Conservation (phyloP, 2,329 filamentous ascomycete species). For the Ophiostoma quercus region DNA sequence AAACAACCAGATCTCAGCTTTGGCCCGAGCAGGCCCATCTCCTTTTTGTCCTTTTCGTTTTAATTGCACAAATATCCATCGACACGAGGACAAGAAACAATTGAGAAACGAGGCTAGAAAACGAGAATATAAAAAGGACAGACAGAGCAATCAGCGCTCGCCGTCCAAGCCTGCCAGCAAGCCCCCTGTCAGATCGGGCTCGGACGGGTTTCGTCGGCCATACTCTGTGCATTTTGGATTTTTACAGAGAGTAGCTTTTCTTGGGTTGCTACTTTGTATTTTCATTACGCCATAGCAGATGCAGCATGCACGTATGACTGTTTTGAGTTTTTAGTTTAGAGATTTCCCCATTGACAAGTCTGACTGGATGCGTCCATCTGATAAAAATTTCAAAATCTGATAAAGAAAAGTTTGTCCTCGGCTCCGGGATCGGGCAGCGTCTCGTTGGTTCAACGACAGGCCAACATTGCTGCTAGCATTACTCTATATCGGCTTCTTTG, state of each 20-base stretch:
- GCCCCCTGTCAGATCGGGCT: neutral
- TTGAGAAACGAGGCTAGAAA: neutral
- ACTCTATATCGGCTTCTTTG: neutral
- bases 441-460: neutral
- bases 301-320: neutral
- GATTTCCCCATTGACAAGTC: neutral
- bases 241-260: neutral
- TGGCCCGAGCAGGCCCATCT: neutral
- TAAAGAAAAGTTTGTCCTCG: neutral
- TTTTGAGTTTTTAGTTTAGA: neutral
- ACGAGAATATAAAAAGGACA: neutral
- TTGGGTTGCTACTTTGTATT: neutral
- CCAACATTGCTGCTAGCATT: neutral
- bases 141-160: neutral
- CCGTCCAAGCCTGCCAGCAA: neutral
- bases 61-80: neutral
- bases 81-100: conserved; percentile 1
- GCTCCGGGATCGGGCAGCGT: conserved; percentile 5
- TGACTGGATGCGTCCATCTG: neutral
- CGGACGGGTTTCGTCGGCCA: conserved; percentile 2
- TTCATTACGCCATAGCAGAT: conserved; percentile 7
- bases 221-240: neutral
- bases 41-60: neutral
- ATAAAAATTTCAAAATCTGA: neutral
- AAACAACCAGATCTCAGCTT: neutral